Base-by-base conservation (phyloP, 371 early-diverging fungal species). In the Caulochytrium protostelioides region DNA sequence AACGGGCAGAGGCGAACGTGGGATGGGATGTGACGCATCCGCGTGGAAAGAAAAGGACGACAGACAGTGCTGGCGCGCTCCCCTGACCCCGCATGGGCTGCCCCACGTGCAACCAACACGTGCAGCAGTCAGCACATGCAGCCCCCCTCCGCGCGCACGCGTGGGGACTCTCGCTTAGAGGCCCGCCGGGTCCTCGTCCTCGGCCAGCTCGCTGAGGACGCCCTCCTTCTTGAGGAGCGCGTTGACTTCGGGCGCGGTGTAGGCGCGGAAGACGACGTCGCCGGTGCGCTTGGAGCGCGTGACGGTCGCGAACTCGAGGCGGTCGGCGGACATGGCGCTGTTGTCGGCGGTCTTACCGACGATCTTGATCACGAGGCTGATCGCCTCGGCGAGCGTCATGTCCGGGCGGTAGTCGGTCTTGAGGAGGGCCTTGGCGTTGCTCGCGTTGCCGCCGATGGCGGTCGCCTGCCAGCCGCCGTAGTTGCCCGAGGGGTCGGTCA, bases 401-500 rank as follows among this genome's bases (percentile, higher is more conserved):
- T 83, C 85, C 37, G 70, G 65, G 52, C 81, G 84, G 54, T 90
- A 84, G 54, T 94, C 92, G 49, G 83, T 85, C 57, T 91, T 86
- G 42, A 95, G 61, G 23, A 90, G 77, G 37, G 75, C 73, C 50
- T 84, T 79, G 7, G 90, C 94, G 32, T 78, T 77, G 14, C 81
- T 66, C 37, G 74, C 76, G 60, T 91, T 92, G 35, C 81, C 84
- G 15, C 99, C 99, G 47, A 95, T 89, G 57, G 89, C 84, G 22
- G 80, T 83, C 9, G 97, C 97, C 58, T 84, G 95, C 98, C 97
- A 98, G 24, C 90, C 90, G 49, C 80, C 73, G 53, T 95, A 90
- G 61, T 97, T 97, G 35, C 98, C 99, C 16, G 89, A 85, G 3
- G 99, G 98, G 57, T 99, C 99, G 6, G 91, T 84, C 49, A 86